Evolutionary conservation across 1,284 basidiomycete genomes (phyloP), one percentile per base, ranked within the genome.

Genomic region (Malassezia slooffiae): DNA sequence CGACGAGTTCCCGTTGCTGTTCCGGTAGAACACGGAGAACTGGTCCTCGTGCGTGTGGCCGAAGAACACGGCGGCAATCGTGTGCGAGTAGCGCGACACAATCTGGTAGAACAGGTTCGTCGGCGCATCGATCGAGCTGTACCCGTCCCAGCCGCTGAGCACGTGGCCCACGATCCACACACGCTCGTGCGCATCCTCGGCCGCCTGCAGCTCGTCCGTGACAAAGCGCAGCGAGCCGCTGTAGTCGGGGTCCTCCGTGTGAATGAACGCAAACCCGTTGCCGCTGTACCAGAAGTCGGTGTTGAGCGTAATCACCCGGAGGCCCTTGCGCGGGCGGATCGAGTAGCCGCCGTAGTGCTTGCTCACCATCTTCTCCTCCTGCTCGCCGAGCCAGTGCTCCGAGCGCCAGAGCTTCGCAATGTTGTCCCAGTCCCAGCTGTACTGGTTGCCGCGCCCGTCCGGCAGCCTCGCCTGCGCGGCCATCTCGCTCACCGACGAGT

Each of bases 1-100:
- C 29, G 22, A 37, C 8, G 34, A 29, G 26, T 43, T 43, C 3
- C 41, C 41, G 1, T 80, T 84, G 22, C 73, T 83, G 62, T 84
- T 84, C 62, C 83, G 80, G 60, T 85, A 86, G 68, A 78, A 85
- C 33, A 86, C 79, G 79, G 77, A 79, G 41, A 83, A 65, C 65
- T 83, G 77, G 62, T 86, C 83, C 62, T 86, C 82, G 52, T 86
- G 83, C 1, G 81, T 80, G 62, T 86, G 84, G 1, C 83, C 83
- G 58, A 76, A 85, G 72, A 85, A 84, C 33, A 85, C 55, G 79
- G 80, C 80, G 21, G 81, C 80, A 48, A 86, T 82, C 41, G 85
- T 81, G 62, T 84, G 81, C 13, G 29, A 27, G 68, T 77, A 86
- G 9, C 83, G 79, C 58, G 85, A 82, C 41, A 86, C 80, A 45